Evolutionary conservation across 164 flowering plant species (phyloP).

Genomic region (Houttuynia cordata): DNA sequence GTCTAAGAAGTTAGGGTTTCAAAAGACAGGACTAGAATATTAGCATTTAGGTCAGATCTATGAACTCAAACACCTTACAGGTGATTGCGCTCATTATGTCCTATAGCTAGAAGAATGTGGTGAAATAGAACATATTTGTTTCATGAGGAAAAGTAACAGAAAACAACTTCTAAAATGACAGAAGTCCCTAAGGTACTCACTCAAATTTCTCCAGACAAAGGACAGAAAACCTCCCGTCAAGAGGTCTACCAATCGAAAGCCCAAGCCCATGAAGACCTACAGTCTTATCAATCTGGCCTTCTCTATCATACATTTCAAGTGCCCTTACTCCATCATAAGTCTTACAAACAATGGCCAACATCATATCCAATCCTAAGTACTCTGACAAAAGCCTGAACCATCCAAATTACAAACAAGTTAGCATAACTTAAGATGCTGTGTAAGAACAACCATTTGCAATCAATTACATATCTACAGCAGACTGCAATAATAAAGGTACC

Average conservation of each 20-base stretch:
- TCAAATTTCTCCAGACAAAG: conserved; percentile 70
- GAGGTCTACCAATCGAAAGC: conserved; percentile 37
- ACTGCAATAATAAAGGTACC: conserved; percentile 19
- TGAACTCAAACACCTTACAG: too few relatives aligned
- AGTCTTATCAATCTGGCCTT: conserved; percentile 39
- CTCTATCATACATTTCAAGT: conserved; percentile 57
- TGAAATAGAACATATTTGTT: too few relatives aligned
- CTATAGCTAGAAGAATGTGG: too few relatives aligned
- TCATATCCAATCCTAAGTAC: conserved; percentile 58
- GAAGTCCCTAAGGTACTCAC: conserved; percentile 19
- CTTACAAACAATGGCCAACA: conserved; percentile 77
- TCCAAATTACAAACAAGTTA: neutral
- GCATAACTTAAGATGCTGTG: neutral
- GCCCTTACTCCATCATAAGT: conserved; percentile 55
- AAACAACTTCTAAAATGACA: neutral
- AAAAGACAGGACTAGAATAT: too few relatives aligned
- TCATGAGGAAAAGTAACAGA: too few relatives aligned
- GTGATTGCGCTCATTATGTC: too few relatives aligned
- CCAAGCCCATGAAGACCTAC: conserved; percentile 75
- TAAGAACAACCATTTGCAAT: neutral
- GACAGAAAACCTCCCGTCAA: conserved; percentile 57
- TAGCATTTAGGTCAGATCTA: too few relatives aligned
- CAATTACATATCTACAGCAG: neutral
- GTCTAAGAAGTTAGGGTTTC: too few relatives aligned
- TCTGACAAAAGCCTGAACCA: conserved; percentile 59